These are phyloP conservation scores for Blastomyces parvus DNA, from an alignment of 2,329 filamentous ascomycete genomes.

Conservation along the genomic window DNA sequence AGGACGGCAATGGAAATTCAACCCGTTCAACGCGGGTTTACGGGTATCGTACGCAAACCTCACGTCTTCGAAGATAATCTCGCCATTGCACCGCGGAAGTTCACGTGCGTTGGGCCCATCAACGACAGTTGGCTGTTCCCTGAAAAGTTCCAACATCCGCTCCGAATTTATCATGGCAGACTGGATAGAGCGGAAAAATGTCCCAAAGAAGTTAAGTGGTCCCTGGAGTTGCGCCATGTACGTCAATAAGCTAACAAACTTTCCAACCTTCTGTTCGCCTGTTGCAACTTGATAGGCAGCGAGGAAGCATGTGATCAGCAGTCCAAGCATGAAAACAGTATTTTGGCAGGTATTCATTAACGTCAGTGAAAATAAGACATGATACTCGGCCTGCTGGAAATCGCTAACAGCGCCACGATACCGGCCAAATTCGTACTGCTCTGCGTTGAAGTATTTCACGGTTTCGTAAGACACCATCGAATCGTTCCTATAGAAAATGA, in stretches of 20 bases:
- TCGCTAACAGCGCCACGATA: slow-evolving; percentile 61
- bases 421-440: slow-evolving; percentile 65
- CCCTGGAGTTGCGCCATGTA: slow-evolving; percentile 73
- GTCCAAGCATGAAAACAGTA: slow-evolving; percentile 66
- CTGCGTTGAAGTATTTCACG: slow-evolving; percentile 83
- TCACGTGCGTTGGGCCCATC: slow-evolving; percentile 59
- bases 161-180: slow-evolving; percentile 97
- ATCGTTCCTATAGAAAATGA: slow-evolving; percentile 54
- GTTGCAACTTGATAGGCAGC: slow-evolving; percentile 67
- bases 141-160: slow-evolving; percentile 89
- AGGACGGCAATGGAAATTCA: slow-evolving; percentile 76
- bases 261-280: slow-evolving; percentile 55
- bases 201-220: slow-evolving; percentile 80
- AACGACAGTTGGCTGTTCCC: slow-evolving; percentile 84
- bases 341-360: slow-evolving; percentile 75
- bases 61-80: slow-evolving; percentile 79
- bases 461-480: slow-evolving; percentile 98
- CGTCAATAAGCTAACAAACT: slow-evolving; percentile 64
- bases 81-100: slow-evolving; percentile 62
- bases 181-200: slow-evolving; percentile 92
- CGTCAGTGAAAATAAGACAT: slow-evolving; percentile 66
- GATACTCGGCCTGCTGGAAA: slow-evolving; percentile 65
- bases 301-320: slow-evolving; percentile 62
- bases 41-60: slow-evolving; percentile 83
- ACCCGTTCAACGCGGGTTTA: slow-evolving; percentile 70